These are phyloP conservation scores for Combretum micranthum DNA, from an alignment of 345 rosid species.

Conservation along the genomic window DNA sequence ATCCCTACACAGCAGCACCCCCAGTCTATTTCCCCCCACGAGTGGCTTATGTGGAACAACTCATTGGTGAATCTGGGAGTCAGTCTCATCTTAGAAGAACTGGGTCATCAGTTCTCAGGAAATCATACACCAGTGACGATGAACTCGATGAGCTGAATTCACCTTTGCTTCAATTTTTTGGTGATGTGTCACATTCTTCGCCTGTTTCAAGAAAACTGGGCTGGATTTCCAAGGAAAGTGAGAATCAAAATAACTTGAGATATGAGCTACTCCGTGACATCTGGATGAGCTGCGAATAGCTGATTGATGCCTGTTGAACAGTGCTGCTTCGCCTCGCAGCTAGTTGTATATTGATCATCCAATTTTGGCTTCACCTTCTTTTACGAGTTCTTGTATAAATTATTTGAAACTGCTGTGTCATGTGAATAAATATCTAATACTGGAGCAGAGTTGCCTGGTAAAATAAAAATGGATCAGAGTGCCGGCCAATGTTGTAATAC, in stretches of 20 bases:
- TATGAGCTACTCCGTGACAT: constrained; percentile 73
- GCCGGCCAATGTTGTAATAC: too few relatives aligned
- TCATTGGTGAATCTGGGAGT: constrained; percentile 36
- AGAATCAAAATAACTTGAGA: constrained; percentile 32
- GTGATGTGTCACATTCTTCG: constrained; percentile 21
- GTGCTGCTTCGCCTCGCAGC: background rate
- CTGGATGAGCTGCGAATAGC: constrained; percentile 58
- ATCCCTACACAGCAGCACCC: constrained; percentile 58
- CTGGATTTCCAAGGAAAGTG: constrained; percentile 32
- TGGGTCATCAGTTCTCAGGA: constrained; percentile 55
- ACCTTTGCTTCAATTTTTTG: constrained; percentile 52
- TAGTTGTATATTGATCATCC: constrained; percentile 19
- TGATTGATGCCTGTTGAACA: background rate
- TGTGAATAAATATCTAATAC: background rate
- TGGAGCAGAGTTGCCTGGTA: too few relatives aligned
- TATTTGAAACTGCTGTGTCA: background rate
- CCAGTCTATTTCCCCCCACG: constrained; percentile 57
- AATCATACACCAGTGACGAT: constrained; percentile 77
- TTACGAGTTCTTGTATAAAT: too few relatives aligned
- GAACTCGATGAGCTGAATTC: constrained; percentile 85
- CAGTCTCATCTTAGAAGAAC: constrained; percentile 44
- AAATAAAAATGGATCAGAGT: too few relatives aligned
- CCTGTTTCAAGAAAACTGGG: constrained; percentile 21
- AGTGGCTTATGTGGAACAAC: constrained; percentile 32
- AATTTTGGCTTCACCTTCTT: background rate